phyloP scores from a whole-genome alignment of 805 yeast species.

The Isabelozyma pseudorhagii region DNA sequence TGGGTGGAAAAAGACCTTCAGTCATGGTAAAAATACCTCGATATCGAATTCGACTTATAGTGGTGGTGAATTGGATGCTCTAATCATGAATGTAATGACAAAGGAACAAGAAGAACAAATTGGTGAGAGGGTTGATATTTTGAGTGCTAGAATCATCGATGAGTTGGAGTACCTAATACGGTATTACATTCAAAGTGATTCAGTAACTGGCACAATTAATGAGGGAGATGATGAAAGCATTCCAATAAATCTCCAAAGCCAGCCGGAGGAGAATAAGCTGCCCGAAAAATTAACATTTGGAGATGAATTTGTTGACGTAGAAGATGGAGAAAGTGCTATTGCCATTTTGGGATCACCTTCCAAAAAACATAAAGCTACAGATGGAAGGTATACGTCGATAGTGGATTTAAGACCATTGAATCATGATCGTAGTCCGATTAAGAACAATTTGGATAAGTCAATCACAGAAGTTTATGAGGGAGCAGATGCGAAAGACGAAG shows the following conservation, averaged over 20 bases:
- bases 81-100: conserved; percentile 10
- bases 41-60: background rate
- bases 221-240: conserved; percentile 6
- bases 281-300: background rate
- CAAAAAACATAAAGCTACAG: conserved; percentile 4
- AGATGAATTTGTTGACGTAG: conserved; percentile 8
- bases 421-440: background rate
- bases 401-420: background rate
- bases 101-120: conserved; percentile 12
- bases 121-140: conserved; percentile 50
- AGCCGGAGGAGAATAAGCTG: background rate
- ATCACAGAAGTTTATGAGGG: background rate
- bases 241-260: background rate
- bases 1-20: conserved; percentile 39
- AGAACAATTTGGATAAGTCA: background rate
- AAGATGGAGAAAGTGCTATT: conserved; percentile 2
- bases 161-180: conserved; percentile 59
- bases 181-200: conserved; percentile 32
- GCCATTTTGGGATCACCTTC: conserved; percentile 13
- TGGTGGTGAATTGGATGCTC: conserved; percentile 11
- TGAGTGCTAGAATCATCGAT: conserved; percentile 69
- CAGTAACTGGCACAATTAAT: conserved; percentile 13
- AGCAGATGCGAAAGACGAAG: conserved; percentile 8
- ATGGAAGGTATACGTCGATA: background rate
- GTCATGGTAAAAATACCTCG: conserved; percentile 5